Percentiles rank a stretch among this genome's conserved stretches.
Evolutionary conservation across 2,329 filamentous ascomycete genomes (phyloP).

Genomic region (Stemphylium vesicarium): DNA sequence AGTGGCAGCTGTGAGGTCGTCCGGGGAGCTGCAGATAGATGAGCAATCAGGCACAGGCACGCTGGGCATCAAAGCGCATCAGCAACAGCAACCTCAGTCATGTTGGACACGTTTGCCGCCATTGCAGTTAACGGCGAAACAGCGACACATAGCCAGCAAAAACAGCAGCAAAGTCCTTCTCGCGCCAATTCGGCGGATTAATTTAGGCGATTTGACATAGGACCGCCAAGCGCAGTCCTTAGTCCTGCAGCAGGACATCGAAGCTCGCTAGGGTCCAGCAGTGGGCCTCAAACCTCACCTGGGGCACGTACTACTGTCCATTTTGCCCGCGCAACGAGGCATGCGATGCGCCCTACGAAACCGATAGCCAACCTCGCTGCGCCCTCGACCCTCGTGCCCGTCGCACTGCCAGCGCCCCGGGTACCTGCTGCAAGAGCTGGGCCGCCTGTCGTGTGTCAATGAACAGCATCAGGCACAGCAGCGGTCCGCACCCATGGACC

Average conservation of each 20-base stretch:
- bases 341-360: constrained; percentile 32
- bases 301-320: constrained; percentile 5
- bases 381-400: constrained; percentile 13
- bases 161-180: not conserved
- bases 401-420: constrained; percentile 18
- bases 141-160: not conserved
- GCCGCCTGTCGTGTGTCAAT: constrained; percentile 23
- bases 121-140: not conserved
- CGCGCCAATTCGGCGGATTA: constrained; percentile 1
- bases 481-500: constrained; percentile 38
- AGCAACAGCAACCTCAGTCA: not conserved
- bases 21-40: constrained; percentile 16
- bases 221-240: constrained; percentile 2
- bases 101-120: not conserved
- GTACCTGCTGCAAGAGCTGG: constrained; percentile 18
- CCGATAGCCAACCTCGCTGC: constrained; percentile 14
- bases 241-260: constrained; percentile 3
- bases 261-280: constrained; percentile 9
- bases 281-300: constrained; percentile 13
- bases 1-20: not conserved
- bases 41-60: constrained; percentile 10
- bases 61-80: constrained; percentile 9
- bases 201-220: not conserved
- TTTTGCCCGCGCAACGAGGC: constrained; percentile 18
- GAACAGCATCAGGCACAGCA: constrained; percentile 16